Percentiles rank a stretch among this genome's conserved stretches.
Conservation (phyloP, 208 protist genomes). For the Acanthamoeba polyphaga region DNA sequence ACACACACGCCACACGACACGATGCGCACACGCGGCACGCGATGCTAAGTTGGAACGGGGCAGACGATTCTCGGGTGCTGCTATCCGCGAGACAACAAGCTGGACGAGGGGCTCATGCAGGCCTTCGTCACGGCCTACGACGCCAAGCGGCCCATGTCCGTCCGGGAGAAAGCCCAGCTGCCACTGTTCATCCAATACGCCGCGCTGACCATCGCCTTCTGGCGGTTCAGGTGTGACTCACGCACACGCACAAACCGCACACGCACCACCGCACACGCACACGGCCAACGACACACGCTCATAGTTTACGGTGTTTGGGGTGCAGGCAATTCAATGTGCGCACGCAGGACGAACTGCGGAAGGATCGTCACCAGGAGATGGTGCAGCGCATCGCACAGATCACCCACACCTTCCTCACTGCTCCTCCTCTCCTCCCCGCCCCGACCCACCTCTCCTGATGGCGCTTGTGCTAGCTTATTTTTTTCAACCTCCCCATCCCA, state of each 20-base stretch:
- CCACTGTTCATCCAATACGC: constrained; percentile 22
- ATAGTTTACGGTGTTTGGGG: neutral
- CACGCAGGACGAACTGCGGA: neutral
- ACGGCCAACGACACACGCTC: neutral
- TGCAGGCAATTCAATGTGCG: constrained; percentile 46
- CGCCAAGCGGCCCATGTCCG: constrained; percentile 14
- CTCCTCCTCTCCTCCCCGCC: too few relatives aligned
- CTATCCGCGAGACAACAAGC: constrained; percentile 21
- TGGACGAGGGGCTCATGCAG: constrained; percentile 1
- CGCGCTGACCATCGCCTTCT: constrained; percentile 43
- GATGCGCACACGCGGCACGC: too few relatives aligned
- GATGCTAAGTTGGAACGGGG: neutral
- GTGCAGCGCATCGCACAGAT: neutral
- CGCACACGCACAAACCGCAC: neutral
- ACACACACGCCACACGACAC: too few relatives aligned
- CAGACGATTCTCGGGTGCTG: constrained; percentile 60
- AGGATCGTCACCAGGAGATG: constrained; percentile 18
- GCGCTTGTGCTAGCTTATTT: too few relatives aligned
- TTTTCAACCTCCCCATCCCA: too few relatives aligned
- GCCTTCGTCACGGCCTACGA: constrained; percentile 32
- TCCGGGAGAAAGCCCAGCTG: neutral
- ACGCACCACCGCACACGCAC: neutral
- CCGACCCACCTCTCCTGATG: too few relatives aligned
- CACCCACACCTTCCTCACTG: too few relatives aligned
- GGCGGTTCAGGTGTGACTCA: constrained; percentile 26